phyloP scores from a whole-genome alignment of 139 green algal genomes.

The Chlorella vulgaris region DNA sequence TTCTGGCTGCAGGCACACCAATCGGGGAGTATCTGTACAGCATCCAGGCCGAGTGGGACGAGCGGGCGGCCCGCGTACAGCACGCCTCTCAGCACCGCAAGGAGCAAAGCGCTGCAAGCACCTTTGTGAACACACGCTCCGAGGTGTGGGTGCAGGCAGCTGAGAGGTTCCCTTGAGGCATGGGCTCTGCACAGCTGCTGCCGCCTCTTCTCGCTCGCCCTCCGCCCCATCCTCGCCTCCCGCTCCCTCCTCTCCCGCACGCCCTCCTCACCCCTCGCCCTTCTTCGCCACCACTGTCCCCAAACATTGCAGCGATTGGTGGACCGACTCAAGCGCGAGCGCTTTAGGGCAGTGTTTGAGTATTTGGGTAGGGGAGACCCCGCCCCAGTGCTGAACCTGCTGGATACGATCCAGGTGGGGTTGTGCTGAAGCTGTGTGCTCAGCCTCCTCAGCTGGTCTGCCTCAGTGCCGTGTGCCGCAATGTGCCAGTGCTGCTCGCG shows the following conservation, averaged over 20 bases:
- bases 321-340: constrained; percentile 67
- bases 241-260: too few species aligned
- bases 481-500: too few species aligned
- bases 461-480: too few species aligned
- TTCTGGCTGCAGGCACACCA: constrained; percentile 8
- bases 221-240: too few species aligned
- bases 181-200: too few species aligned
- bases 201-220: too few species aligned
- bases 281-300: not conserved
- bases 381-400: constrained; percentile 41
- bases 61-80: constrained; percentile 39
- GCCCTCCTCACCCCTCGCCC: too few species aligned
- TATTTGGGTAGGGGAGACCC: constrained; percentile 60
- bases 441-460: not conserved
- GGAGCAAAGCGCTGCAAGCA: constrained; percentile 30
- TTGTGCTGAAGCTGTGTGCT: not conserved
- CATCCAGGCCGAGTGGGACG: constrained; percentile 49
- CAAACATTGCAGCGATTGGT: constrained; percentile 55
- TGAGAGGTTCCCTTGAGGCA: not conserved
- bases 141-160: constrained; percentile 15
- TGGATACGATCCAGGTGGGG: constrained; percentile 44
- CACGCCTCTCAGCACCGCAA: constrained; percentile 28
- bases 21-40: constrained; percentile 81
- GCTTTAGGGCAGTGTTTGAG: constrained; percentile 80
- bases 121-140: constrained; percentile 35